Base-by-base conservation (phyloP, 345 rosid species). In the Erysimum cheiranthoides region DNA sequence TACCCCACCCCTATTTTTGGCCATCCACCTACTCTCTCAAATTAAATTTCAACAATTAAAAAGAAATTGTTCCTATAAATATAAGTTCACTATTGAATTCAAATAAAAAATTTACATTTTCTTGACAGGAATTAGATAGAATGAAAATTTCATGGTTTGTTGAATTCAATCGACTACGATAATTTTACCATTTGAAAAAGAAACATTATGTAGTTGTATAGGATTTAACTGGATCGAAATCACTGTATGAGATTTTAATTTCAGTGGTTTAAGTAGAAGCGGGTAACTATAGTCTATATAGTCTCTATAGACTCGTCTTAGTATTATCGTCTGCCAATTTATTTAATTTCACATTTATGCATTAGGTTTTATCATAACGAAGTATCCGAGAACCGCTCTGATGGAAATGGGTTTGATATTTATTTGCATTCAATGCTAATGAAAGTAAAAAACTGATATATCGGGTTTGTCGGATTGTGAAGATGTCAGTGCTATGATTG, bases 401-500 rank as follows among this genome's bases (percentile, higher is more conserved):
- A 50, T 42, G 35, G 28, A 58, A 50, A 40, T 31, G 45, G 32
- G 51, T 53, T 69, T 53, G 47, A 45, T 45, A 70, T 77, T 70
- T 70, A 62, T 34, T 34, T 42, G 43, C 52, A 77, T 70, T 77
- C 43, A 77, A 46, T 77, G 53, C 36, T 27, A 61, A 69, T 25
- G 59, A 45, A 70, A 62, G 51, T 36, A 70, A 63, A 47, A 66
- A 34, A 25, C 43, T 45, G 51, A 69, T 53, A 62, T 54, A 63
- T 62, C 60, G 66, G 52, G 54, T 70, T 70, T 70, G 71, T 77
- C 66, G 67, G 61, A 56, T 70, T 70, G 72, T 47, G 54, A 77
- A 70, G 52, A 77, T 77, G 75, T 45, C 75, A 77, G 80, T 54
- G 80, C 8, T 17, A 76, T 77, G 71, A 77, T 70, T 63, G 66